phyloP scores from a whole-genome alignment of 257 asterid species.

The Rhazya stricta region DNA sequence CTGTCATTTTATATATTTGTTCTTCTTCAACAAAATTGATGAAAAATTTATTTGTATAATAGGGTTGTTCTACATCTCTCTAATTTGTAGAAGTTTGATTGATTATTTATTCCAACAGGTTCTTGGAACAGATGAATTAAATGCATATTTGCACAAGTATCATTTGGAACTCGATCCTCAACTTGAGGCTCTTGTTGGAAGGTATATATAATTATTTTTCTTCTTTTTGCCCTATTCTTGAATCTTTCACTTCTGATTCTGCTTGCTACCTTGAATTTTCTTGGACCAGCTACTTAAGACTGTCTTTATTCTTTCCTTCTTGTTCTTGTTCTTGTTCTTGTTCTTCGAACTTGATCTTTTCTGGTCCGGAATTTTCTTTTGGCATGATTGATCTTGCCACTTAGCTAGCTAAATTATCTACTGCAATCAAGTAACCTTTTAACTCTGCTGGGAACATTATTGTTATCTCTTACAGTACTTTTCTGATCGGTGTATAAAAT shows the following conservation, averaged over 20 bases:
- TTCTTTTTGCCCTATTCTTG: not conserved
- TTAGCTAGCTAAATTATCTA: not conserved
- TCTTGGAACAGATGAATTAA: slow-evolving; percentile 93
- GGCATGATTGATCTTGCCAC: not conserved
- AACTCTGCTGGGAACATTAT: not conserved
- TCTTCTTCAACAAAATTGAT: not conserved
- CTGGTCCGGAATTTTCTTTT: not conserved
- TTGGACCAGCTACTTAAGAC: not conserved
- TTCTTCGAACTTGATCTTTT: not conserved
- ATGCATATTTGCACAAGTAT: slow-evolving; percentile 82
- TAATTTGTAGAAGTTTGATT: not conserved
- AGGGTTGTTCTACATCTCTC: not conserved
- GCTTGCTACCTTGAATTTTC: not conserved
- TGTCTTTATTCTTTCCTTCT: not conserved
- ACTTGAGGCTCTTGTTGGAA: slow-evolving; percentile 89
- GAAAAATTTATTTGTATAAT: not conserved
- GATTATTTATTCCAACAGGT: slow-evolving; percentile 43
- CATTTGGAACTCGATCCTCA: slow-evolving; percentile 84
- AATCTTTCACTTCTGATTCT: not conserved
- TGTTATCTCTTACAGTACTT: not conserved
- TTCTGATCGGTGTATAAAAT: not conserved
- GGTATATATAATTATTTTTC: slow-evolving; percentile 30
- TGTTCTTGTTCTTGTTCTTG: not conserved
- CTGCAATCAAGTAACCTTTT: not conserved
- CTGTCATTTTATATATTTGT: not conserved